Conservation (phyloP, 306 rosid species). For the Elaeagnus macrophylla region DNA sequence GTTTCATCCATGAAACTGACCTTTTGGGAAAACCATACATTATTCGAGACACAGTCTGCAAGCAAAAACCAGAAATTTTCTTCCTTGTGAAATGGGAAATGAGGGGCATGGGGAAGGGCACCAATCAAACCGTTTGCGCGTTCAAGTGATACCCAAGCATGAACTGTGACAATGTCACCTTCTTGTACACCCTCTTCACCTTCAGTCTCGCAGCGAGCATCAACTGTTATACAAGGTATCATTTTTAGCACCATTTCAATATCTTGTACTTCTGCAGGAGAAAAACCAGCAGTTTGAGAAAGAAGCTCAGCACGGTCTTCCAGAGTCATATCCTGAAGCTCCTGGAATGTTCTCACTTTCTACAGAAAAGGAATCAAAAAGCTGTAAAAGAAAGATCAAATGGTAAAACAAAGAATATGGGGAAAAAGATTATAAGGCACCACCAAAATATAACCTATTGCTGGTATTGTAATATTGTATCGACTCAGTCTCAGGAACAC, state of each 20-base stretch:
- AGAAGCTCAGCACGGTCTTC: constrained; percentile 82
- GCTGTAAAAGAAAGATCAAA: constrained; percentile 8
- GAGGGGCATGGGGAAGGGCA: constrained; percentile 90
- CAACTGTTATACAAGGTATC: constrained; percentile 77
- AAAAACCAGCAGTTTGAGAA: constrained; percentile 65
- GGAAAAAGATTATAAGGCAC: not conserved
- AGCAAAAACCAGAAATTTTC: constrained; percentile 87
- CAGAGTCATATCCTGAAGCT: constrained; percentile 64
- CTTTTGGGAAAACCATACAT: constrained; percentile 91
- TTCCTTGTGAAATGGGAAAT: constrained; percentile 85
- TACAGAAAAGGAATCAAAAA: constrained; percentile 29
- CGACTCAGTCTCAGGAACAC: not conserved
- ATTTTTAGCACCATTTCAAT: constrained; percentile 68
- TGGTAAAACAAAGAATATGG: constrained; percentile 1
- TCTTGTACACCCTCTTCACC: constrained; percentile 96
- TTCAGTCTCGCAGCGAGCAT: constrained; percentile 77
- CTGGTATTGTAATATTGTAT: not conserved
- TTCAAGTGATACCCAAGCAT: constrained; percentile 70
- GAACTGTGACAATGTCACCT: constrained; percentile 80
- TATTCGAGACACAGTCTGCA: constrained; percentile 65
- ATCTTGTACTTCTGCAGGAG: constrained; percentile 63
- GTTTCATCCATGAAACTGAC: constrained; percentile 90
- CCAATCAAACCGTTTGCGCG: constrained; percentile 66
- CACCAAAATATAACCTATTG: not conserved
- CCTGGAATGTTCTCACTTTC: constrained; percentile 91